Base-by-base conservation (phyloP, 2,329 filamentous ascomycete genomes). In the Trichoderma atrobrunneum region DNA sequence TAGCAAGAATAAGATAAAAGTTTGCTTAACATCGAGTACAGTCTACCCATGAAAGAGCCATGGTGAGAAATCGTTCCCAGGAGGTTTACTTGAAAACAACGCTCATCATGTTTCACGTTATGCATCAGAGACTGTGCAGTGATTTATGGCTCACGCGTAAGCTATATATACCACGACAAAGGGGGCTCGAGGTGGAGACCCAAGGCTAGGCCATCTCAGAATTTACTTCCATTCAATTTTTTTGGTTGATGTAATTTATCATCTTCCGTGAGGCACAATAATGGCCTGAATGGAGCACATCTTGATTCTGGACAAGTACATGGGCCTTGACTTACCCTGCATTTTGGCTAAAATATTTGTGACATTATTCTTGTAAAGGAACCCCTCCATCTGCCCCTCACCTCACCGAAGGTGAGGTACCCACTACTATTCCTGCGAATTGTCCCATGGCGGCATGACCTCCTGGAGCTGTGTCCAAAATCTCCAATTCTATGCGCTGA, bases 351-450 rank as follows among this genome's bases (percentile, higher is more conserved):
- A 43, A 48, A 43, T 34, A 21, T 43, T 30, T 7, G 24, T 54
- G 48, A 21, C n/a, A 54, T 54, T 54, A 61, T 54, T 43, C 57
- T 54, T 61, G 72, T 71, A 65, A 75, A 72, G 60, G 51, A 70
- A 75, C 76, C 80, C 80, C 78, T 78, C 76, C 71, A 73, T 71
- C 32, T 66, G 67, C 72, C 72, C 72, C 69, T 78, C 79, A 80
- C 77, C 77, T 60, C 30, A 32, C 28, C 32, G 5, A 8, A 73
- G 77, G 74, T 77, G 77, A 77, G 74, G 73, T 74, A 67, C 74
- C 77, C 78, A 78, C 77, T 78, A 64, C 32, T 64, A 64, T 64
- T 70, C 57, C 67, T 51, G 39, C 67, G 57, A 70, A 70, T 61
- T 62, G 67, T 54, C 63, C 21, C 43, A 39, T 36, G 66, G 14